Evolutionary conservation across 306 rosid species (phyloP).

Genomic region (Quercus robur): DNA sequence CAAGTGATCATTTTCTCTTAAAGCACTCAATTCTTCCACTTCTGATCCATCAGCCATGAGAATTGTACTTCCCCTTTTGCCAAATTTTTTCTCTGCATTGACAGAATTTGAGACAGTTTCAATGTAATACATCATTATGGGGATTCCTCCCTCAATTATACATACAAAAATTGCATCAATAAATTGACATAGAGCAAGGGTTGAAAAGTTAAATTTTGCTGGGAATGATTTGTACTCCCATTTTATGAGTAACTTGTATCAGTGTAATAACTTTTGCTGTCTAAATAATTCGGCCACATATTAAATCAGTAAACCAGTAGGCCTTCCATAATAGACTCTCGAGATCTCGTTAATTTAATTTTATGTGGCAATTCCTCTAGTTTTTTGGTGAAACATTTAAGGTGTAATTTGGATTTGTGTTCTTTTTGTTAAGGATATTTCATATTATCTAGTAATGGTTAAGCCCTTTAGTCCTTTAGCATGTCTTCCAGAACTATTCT

Average conservation of each 20-base stretch:
- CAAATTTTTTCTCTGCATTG: slow-evolving; percentile 67
- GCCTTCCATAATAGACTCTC: not conserved
- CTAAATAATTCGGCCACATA: not conserved
- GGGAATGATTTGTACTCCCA: not conserved
- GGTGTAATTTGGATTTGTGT: not conserved
- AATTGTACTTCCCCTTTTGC: slow-evolving; percentile 60
- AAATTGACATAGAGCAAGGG: not conserved
- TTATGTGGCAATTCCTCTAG: not conserved
- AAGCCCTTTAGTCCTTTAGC: not conserved
- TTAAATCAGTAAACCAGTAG: not conserved
- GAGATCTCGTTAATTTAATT: not conserved
- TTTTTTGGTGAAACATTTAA: not conserved
- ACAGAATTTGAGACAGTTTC: slow-evolving; percentile 11
- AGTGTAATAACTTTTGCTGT: not conserved
- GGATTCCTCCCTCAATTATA: slow-evolving; percentile 9
- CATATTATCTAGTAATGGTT: not conserved
- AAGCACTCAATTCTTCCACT: slow-evolving; percentile 60
- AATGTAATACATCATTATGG: not conserved
- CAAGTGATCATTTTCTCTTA: slow-evolving; percentile 71
- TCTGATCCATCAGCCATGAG: slow-evolving; percentile 70
- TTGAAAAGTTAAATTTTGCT: not conserved
- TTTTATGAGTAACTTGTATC: not conserved
- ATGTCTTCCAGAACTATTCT: not conserved
- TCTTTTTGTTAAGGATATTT: not conserved
- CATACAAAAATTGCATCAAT: slow-evolving; percentile 1